Base-by-base conservation (phyloP, 257 asterid genomes). In the Solanum pimpinellifolium region DNA sequence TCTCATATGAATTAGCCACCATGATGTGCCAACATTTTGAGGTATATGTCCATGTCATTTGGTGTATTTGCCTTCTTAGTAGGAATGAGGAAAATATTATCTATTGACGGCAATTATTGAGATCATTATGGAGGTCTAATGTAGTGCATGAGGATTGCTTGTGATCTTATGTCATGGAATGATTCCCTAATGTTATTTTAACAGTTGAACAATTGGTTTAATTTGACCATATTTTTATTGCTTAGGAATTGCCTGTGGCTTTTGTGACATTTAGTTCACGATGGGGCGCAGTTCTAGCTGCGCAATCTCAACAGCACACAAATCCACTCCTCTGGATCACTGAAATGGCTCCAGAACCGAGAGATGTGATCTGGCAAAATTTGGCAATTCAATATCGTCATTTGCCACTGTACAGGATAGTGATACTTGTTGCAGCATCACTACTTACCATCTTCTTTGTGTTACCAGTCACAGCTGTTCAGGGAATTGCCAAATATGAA, bases 251-350 rank as follows among this genome's bases (percentile, higher is more conserved):
- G 87, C 94, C 99, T 2, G 97, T 97, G 86, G 99, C 99, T 76
- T 97, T 97, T 84, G 96, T 97, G 83, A 95, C 99, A 41, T 95
- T 97, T 89, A 94, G 88, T 86, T 93, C 98, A 33, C 93, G 99
- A 82, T 94, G 98, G 97, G 98, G 98, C 76, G 98, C 99, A 86
- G 92, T 95, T 91, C 91, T 97, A 91, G 99, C 98, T 72, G 98
- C 98, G 7, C 99, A 97, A 87, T 94, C 99, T 89, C 98, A 95
- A 92, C 99, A 95, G 89, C 94, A 86, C 75, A 85, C 97, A 41
- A 91, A 97, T 88, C 99, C 99, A 35, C 88, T 94, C 83, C 59
- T 91, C 37, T 95, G 98, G 99, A 92, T 93, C 86, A 97, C 99
- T 60, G 97, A 94, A 92, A 90, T 93, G 92, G 98, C 99, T 87